Evolutionary conservation across 2,329 filamentous ascomycete species (phyloP).

Genomic region (Cordyceps sp.): DNA sequence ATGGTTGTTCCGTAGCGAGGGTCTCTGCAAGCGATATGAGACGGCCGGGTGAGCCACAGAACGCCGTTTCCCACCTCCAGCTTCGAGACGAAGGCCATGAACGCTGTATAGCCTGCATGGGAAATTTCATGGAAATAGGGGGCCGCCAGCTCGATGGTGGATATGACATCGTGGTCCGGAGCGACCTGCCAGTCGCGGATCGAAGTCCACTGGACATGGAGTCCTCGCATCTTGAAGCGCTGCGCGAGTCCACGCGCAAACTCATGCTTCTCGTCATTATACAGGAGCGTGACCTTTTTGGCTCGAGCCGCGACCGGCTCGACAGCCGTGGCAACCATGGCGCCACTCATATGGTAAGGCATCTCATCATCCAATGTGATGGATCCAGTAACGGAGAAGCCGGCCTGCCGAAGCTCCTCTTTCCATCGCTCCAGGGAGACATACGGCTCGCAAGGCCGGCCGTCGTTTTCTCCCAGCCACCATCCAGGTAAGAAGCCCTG

Average conservation of each 20-base stretch:
- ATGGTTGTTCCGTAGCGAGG: constrained; percentile 1
- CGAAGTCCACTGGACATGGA: constrained; percentile 1
- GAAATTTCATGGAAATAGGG: constrained; percentile 5
- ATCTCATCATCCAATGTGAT: background rate
- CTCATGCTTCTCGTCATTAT: constrained; percentile 1
- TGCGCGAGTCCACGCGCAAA: constrained; percentile 2
- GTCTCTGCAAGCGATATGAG: constrained; percentile 1
- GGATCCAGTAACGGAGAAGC: constrained; percentile 6
- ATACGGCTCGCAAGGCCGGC: constrained; percentile 10
- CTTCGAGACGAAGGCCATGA: constrained; percentile 6
- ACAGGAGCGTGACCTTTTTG: background rate
- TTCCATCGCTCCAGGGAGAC: constrained; percentile 10
- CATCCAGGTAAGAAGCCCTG: constrained; percentile 13
- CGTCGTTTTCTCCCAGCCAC: constrained; percentile 17
- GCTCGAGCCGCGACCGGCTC: background rate
- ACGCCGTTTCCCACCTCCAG: background rate
- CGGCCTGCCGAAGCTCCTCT: constrained; percentile 8
- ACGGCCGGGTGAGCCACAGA: constrained; percentile 2
- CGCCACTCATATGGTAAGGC: background rate
- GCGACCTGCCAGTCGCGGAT: background rate
- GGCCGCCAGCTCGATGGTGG: constrained; percentile 4
- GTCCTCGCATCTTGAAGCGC: background rate
- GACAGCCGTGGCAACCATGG: background rate
- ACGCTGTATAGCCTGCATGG: constrained; percentile 1
- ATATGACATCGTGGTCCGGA: constrained; percentile 3